A percentile compares a stretch with the other conserved stretches of the same genome.
Conservation (phyloP, 352 stramenopile genomes). For the Globisporangium perplexum region DNA sequence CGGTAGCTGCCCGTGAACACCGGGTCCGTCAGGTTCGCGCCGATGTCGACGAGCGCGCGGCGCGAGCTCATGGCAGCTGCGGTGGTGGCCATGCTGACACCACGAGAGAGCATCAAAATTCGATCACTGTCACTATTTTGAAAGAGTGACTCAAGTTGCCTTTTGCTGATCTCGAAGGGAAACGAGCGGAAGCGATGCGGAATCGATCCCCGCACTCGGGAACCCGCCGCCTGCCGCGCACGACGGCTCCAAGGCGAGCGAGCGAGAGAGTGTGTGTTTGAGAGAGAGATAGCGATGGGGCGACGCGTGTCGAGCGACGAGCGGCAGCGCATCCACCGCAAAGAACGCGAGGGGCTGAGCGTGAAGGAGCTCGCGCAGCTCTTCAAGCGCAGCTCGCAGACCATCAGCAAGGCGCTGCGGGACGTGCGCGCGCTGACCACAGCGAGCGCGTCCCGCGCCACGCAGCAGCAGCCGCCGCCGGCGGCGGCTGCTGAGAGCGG, state of each 20-base stretch:
- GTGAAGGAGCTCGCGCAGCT: slow-evolving; percentile 29
- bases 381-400: slow-evolving; percentile 29
- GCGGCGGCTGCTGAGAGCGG: neutral
- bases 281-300: too few relatives aligned
- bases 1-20: slow-evolving; percentile 90
- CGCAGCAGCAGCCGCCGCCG: neutral
- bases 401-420: slow-evolving; percentile 28
- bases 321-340: slow-evolving; percentile 25
- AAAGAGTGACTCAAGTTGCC: slow-evolving; percentile 7
- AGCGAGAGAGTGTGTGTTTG: too few relatives aligned
- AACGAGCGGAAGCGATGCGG: neutral
- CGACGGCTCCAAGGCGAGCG: too few relatives aligned
- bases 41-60: slow-evolving; percentile 59
- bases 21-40: slow-evolving; percentile 92
- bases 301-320: slow-evolving; percentile 36
- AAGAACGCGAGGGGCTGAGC: slow-evolving; percentile 31
- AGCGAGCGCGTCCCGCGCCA: neutral
- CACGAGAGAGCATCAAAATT: neutral
- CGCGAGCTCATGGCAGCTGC: neutral
- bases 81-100: neutral
- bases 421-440: slow-evolving; percentile 5
- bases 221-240: neutral
- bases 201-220: neutral
- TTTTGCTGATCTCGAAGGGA: slow-evolving; percentile 3
- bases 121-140: neutral